Evolutionary conservation across 2,329 filamentous ascomycete genomes (phyloP).

Genomic region (Colletotrichum agaves): DNA sequence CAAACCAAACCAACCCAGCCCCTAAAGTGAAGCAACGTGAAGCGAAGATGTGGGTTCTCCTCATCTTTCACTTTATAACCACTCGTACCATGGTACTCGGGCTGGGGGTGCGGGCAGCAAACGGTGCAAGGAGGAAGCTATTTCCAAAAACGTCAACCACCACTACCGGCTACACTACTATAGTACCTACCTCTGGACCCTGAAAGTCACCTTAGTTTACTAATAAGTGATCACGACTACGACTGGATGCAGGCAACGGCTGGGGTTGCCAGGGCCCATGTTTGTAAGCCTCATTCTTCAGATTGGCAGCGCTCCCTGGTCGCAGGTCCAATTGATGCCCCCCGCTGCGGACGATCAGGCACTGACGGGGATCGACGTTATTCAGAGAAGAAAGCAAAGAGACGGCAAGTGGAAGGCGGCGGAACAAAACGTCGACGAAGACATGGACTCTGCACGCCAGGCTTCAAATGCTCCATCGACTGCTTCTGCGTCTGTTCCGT

Average conservation of each 20-base stretch:
- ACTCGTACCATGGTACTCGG: background rate
- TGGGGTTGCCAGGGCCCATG: constrained; percentile 26
- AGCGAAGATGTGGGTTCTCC: background rate
- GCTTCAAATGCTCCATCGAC: background rate
- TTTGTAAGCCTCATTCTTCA: constrained; percentile 36
- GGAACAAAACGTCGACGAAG: background rate
- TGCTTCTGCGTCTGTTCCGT: constrained; percentile 14
- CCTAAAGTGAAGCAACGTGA: constrained; percentile 1
- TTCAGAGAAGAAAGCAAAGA: constrained; percentile 1
- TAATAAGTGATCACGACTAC: background rate
- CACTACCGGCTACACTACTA: no score
- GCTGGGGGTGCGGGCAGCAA: background rate
- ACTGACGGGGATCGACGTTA: constrained; percentile 11
- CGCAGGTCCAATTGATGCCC: background rate
- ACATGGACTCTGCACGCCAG: background rate
- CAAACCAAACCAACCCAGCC: background rate
- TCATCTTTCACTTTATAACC: background rate
- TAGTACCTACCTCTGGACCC: background rate
- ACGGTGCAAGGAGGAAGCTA: constrained; percentile 5
- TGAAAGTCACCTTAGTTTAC: background rate
- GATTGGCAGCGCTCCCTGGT: constrained; percentile 1
- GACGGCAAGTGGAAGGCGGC: constrained; percentile 3
- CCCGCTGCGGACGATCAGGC: constrained; percentile 26
- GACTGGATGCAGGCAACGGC: constrained; percentile 4
- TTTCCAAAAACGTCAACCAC: constrained; percentile 7